Evolutionary conservation across 106 monocot species (phyloP), one percentile per base, ranked within the genome.

Genomic region (Gastrodia elata): DNA sequence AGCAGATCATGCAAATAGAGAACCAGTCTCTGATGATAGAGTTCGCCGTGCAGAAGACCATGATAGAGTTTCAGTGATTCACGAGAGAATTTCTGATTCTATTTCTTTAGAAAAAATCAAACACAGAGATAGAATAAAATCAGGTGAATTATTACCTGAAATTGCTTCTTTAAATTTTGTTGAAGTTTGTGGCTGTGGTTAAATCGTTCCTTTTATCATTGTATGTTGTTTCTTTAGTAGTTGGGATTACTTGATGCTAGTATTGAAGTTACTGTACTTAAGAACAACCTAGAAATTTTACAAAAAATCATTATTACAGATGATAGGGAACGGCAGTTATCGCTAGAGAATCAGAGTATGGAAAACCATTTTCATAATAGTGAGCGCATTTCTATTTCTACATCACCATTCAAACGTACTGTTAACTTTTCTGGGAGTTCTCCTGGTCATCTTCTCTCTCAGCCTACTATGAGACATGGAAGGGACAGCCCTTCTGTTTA

Each of bases 401-500:
- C 80, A 59, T 86, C 85, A 38, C 76, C 80, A 10, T 48, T 74
- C 56, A 84, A 64, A 64, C 78, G 82, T 42, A 28, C 43, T 30
- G 84, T 73, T 61, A 64, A 77, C 52, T 73, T 82, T 57, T 72
- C 73, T 56, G 71, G 68, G 40, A 72, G 42, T 71, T 90, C 83
- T 35, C 79, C 76, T 18, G 71, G 41, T 36, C 79, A 79, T 81
- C 76, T 73, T 38, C 81, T 55, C 4, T 81, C 75, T 41, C 84
- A 71, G 18, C 71, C 82, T 40, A 74, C 83, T 69, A 39, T 74
- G 3, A 84, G 86, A 75, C 40, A 43, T 68, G 83, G 82, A 24
- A 64, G 42, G 37, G 83, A 77, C 39, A 80, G 73, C 69, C 83
- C 82, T 44, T 76, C 86, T 15, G 57, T 77, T 52, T 82, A 86